Percentiles rank a stretch among this genome's conserved stretches.
These are phyloP conservation scores for Lachnellula occidentalis DNA, from an alignment of 2,329 filamentous ascomycete genomes.

Conservation along the genomic window DNA sequence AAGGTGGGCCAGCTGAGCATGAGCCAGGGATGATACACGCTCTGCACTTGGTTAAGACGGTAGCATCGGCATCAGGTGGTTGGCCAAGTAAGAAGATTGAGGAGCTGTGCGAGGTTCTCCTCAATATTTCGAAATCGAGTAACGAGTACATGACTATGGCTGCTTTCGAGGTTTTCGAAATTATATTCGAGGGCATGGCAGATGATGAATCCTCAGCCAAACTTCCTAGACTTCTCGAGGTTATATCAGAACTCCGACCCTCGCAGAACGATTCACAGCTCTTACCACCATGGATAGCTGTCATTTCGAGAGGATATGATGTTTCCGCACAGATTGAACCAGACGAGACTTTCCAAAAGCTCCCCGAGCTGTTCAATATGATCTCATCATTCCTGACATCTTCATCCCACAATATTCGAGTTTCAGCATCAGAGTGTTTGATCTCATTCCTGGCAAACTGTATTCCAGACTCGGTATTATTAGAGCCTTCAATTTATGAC, in stretches of 20 bases:
- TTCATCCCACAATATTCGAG: conserved; percentile 83
- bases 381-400: conserved; percentile 79
- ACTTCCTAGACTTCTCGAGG: conserved; percentile 80
- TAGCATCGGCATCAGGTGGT: conserved; percentile 80
- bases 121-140: conserved; percentile 81
- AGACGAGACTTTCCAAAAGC: conserved; percentile 84
- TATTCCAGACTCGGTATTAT: conserved; percentile 72
- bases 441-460: conserved; percentile 91
- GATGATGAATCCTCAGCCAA: conserved; percentile 81
- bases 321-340: conserved; percentile 84
- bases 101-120: conserved; percentile 77
- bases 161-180: conserved; percentile 94
- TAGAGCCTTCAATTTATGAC: conserved; percentile 87
- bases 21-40: conserved; percentile 87
- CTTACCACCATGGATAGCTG: conserved; percentile 92
- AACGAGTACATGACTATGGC: conserved; percentile 97
- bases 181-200: conserved; percentile 90
- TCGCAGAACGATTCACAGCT: conserved; percentile 91
- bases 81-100: conserved; percentile 98
- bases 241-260: conserved; percentile 86
- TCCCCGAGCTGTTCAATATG: conserved; percentile 78
- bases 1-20: conserved; percentile 51
- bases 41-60: conserved; percentile 83
- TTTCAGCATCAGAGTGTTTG: conserved; percentile 90
- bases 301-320: conserved; percentile 89